Conservation (phyloP, 2,329 filamentous ascomycete genomes). For the Ceratocystis smalleyi region DNA sequence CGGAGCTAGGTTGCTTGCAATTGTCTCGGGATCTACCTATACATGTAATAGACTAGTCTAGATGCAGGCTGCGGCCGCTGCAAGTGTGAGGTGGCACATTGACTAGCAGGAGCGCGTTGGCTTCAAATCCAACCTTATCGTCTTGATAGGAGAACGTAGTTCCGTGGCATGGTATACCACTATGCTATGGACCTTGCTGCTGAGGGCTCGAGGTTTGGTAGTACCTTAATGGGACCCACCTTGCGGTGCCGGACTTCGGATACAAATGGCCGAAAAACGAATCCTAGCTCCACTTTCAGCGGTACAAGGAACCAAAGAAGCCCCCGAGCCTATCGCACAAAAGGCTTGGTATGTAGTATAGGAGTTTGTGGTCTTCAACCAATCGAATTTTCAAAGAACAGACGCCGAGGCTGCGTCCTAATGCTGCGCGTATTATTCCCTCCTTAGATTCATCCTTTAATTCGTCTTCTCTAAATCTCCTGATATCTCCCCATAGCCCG, state of each 20-base stretch:
- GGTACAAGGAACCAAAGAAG: background rate
- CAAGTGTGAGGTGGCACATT: no score
- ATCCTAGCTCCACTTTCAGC: background rate
- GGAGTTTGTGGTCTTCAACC: no score
- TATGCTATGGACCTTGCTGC: background rate
- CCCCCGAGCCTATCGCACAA: no score
- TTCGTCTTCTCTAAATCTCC: background rate
- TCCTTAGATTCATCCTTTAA: background rate
- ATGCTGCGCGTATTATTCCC: background rate
- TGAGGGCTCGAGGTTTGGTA: background rate
- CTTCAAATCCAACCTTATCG: background rate
- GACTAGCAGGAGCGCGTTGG: no score
- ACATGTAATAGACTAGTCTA: background rate
- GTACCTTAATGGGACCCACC: background rate
- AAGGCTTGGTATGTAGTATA: no score
- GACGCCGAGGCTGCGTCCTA: no score
- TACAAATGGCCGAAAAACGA: background rate
- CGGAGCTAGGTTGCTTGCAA: background rate
- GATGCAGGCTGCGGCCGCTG: no score
- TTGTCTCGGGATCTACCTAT: background rate
- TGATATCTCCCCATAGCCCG: conserved; percentile 7
- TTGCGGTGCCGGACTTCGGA: background rate
- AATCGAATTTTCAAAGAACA: no score
- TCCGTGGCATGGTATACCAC: background rate
- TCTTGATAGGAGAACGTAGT: background rate